phyloP scores from a whole-genome alignment of 441 rosid genomes.

The Populus hybrid region DNA sequence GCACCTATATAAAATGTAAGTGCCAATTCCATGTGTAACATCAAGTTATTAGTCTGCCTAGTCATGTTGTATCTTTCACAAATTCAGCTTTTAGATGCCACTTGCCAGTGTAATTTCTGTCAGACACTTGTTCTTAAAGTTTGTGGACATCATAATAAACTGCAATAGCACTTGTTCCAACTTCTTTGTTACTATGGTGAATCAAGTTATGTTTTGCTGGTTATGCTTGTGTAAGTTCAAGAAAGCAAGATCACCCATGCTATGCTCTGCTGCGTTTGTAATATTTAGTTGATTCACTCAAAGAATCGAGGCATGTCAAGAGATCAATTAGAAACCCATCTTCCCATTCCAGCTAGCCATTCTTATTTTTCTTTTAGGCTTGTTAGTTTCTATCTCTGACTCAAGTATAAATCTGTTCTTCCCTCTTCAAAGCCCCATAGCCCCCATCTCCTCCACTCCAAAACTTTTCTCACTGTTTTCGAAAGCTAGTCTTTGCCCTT shows the following conservation, averaged over 20 bases:
- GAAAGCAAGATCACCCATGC: slow-evolving; percentile 33
- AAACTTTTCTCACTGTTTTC: no score
- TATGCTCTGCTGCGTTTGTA: no score
- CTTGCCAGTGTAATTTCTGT: background rate
- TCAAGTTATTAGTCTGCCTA: background rate
- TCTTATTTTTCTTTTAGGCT: no score
- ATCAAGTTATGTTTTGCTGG: background rate
- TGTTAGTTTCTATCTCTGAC: no score
- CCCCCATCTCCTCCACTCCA: no score
- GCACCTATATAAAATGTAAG: background rate
- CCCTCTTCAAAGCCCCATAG: no score
- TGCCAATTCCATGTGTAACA: background rate
- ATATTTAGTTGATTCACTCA: no score
- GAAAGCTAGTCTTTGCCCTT: no score
- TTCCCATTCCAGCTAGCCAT: no score
- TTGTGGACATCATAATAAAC: background rate
- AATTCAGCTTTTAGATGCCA: background rate
- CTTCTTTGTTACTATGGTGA: background rate
- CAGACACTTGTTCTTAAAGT: background rate
- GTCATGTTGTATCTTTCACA: background rate
- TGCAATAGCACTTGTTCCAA: background rate
- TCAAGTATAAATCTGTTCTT: no score
- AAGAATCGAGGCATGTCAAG: no score
- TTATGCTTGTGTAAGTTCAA: background rate
- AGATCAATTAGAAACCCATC: no score